Base-by-base conservation (phyloP, 495 filamentous ascomycete genomes). In the Lichenothelia convexa region DNA sequence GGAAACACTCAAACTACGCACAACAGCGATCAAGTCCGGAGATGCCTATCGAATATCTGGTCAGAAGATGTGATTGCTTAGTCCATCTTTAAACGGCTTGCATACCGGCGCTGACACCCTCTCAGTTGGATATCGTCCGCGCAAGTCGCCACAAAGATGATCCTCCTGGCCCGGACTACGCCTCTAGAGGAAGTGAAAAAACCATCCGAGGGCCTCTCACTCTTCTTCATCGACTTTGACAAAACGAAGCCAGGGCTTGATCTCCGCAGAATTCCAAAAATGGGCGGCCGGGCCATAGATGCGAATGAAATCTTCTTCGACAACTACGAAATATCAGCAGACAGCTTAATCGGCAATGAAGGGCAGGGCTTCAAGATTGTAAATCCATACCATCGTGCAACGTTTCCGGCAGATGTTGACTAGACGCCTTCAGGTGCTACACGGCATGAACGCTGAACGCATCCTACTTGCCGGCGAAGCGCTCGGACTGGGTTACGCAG, bases 271-370 rank as follows among this genome's bases (percentile, higher is more conserved):
- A 89, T 86, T 49, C 72, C 72, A 54, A 87, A 85, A 48, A 83
- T 85, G 79, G 80, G 80, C 20, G 76, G 75, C 2, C 60, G 76
- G 8, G 77, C 78, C 0, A 66, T 85, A n/a, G 77, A 82, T 50
- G 80, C 79, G 3, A 85, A 85, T 48, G 76, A 85, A 53, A 73
- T 85, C 1, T 87, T 84, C 59, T 84, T 85, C 51, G 77, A 83
- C 46, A 67, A 72, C 39, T 87, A 80, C 50, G 38, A 46, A 3
- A 68, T 84, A 7, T 65, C 72, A 0, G 62, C 55, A 1, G 61
- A 73, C 35, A 56, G 69, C 0, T 56, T 80, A 3, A 74, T 85
- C 30, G 80, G 79, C 2, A 43, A 67, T 17, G 78, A 84, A 47
- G 71, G 69, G 29, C 60, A 78, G 38, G 80, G 80, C 3, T 85